Evolutionary conservation across 2,329 filamentous ascomycete species (phyloP).

Genomic region (Grosmannia serpens): DNA sequence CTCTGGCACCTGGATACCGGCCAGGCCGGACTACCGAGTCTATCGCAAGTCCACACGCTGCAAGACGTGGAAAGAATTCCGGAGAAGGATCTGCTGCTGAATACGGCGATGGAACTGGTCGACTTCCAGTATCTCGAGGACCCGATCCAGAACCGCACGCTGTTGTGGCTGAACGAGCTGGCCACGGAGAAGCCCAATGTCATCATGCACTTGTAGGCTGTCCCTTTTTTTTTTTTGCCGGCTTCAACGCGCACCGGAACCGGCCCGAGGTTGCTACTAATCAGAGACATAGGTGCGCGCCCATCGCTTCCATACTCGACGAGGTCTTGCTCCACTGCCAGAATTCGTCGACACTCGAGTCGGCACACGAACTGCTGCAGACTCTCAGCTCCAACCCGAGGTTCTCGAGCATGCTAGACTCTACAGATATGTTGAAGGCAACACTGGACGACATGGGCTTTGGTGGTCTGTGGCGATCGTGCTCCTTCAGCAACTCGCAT

Average conservation of each 20-base stretch:
- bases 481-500: constrained; percentile 36
- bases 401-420: constrained; percentile 36
- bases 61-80: constrained; percentile 35
- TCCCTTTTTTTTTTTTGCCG: not conserved
- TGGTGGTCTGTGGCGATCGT: constrained; percentile 48
- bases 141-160: constrained; percentile 43
- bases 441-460: constrained; percentile 51
- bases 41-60: constrained; percentile 27
- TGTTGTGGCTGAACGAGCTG: constrained; percentile 49
- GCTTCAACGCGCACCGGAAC: no score
- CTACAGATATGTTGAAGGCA: constrained; percentile 36
- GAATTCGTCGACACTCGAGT: constrained; percentile 45
- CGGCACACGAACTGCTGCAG: constrained; percentile 48
- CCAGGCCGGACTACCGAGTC: constrained; percentile 27
- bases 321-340: constrained; percentile 53
- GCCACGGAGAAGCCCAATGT: constrained; percentile 43
- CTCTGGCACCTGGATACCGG: constrained; percentile 49
- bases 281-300: constrained; percentile 33
- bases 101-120: constrained; percentile 51
- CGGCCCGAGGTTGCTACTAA: not conserved
- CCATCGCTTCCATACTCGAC: constrained; percentile 47
- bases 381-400: constrained; percentile 43
- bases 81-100: constrained; percentile 51
- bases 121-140: constrained; percentile 57
- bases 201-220: constrained; percentile 44